Percentiles rank a stretch among this genome's conserved stretches.
Evolutionary conservation across 129 eudicot species (phyloP).

Genomic region (Daucus carota): DNA sequence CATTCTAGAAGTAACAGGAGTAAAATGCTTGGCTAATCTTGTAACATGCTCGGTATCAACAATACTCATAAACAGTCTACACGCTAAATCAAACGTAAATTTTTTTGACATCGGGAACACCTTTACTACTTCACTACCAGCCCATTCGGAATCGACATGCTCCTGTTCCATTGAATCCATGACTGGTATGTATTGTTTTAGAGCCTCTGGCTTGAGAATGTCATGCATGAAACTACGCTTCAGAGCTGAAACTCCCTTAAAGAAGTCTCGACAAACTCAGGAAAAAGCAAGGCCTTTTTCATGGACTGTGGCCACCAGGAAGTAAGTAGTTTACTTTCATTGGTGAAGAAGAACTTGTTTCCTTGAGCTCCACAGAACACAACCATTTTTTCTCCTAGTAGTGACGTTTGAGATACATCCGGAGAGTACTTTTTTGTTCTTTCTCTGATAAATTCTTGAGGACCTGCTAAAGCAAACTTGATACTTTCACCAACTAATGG

Average conservation of each 20-base stretch:
- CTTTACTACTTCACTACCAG: conserved; percentile 6
- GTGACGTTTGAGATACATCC: conserved; percentile 21
- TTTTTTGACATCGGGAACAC: conserved; percentile 22
- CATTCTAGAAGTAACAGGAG: conserved; percentile 15
- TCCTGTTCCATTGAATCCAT: conserved; percentile 32
- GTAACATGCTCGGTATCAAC: conserved; percentile 19
- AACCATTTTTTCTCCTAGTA: conserved; percentile 25
- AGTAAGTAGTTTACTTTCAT: conserved; percentile 23
- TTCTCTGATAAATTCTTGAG: conserved; percentile 25
- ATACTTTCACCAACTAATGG: conserved; percentile 31
- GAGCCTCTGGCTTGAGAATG: conserved; percentile 27
- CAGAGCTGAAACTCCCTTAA: conserved; percentile 13
- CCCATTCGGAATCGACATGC: conserved; percentile 25
- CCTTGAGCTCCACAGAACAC: conserved; percentile 30
- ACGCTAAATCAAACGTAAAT: conserved; percentile 26
- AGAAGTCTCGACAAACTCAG: conserved; percentile 13
- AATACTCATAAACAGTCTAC: conserved; percentile 22
- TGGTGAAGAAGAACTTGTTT: conserved; percentile 28
- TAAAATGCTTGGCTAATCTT: conserved; percentile 20
- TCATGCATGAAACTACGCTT: conserved; percentile 16
- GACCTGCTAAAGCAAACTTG: conserved; percentile 19
- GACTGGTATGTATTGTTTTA: conserved; percentile 16
- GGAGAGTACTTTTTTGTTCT: conserved; percentile 20
- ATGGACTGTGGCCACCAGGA: conserved; percentile 30
- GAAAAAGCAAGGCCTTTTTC: conserved; percentile 24